phyloP scores from a whole-genome alignment of 768 basidiomycete species.

The Rhodosporidiobolus odoratus region DNA sequence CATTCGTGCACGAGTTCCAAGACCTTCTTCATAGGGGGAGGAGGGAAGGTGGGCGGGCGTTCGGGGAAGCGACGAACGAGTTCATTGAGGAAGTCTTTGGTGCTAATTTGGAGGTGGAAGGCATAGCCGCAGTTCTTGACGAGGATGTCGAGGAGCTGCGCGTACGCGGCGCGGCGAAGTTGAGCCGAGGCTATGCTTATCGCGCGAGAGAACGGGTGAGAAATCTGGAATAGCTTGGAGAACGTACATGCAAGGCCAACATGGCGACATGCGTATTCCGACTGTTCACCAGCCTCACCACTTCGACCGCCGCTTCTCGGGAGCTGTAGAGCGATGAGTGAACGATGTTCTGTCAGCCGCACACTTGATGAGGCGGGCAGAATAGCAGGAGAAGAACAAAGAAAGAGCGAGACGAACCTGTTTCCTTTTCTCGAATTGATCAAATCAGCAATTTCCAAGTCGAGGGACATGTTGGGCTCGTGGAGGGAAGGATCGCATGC shows the following conservation, averaged over 20 bases:
- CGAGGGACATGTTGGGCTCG: slow-evolving; percentile 84
- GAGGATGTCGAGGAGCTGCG: slow-evolving; percentile 72
- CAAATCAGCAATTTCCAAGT: slow-evolving; percentile 88
- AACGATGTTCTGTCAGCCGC: background rate
- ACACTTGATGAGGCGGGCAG: background rate
- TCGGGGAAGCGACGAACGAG: slow-evolving; percentile 97
- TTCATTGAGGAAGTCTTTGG: slow-evolving; percentile 97
- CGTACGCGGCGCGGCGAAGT: too few relatives aligned
- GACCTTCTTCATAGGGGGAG: slow-evolving; percentile 89
- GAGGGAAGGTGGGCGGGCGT: slow-evolving; percentile 88
- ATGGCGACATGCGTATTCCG: slow-evolving; percentile 86
- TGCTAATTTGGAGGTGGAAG: slow-evolving; percentile 90
- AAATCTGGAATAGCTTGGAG: background rate
- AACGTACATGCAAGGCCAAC: slow-evolving; percentile 61
- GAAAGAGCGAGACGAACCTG: slow-evolving; percentile 56
- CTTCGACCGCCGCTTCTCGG: slow-evolving; percentile 80
- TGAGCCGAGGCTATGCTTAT: background rate
- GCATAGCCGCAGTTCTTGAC: slow-evolving; percentile 95
- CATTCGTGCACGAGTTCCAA: slow-evolving; percentile 86
- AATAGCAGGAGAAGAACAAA: slow-evolving; percentile 1
- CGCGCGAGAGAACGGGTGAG: background rate
- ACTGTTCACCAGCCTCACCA: slow-evolving; percentile 80
- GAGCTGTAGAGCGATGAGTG: slow-evolving; percentile 54
- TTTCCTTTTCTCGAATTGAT: slow-evolving; percentile 95
- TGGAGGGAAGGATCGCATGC: slow-evolving; percentile 79